Percentiles rank a stretch among this genome's conserved stretches.
Conservation (phyloP, 75 land plant species). For the Isoetes taiwanensis region DNA sequence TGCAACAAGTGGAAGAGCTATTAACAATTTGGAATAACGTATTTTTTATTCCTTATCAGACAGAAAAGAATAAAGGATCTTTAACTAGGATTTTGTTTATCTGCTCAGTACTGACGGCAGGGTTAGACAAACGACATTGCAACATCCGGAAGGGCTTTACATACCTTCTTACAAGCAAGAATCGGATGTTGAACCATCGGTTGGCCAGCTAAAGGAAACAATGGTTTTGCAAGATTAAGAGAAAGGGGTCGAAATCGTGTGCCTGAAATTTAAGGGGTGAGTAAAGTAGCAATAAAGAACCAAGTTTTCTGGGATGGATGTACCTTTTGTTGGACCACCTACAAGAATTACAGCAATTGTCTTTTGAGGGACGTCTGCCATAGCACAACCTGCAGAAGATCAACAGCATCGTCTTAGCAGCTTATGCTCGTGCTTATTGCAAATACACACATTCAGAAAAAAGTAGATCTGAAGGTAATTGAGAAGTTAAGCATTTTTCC, state of each 20-base stretch:
- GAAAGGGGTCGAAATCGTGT: slow-evolving; percentile 89
- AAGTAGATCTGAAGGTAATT: too few relatives aligned
- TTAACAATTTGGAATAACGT: slow-evolving; percentile 1
- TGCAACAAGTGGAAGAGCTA: slow-evolving; percentile 4
- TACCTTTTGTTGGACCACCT: slow-evolving; percentile 95
- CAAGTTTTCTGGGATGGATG: background rate
- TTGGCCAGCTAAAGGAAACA: slow-evolving; percentile 89
- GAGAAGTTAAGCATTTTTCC: too few relatives aligned
- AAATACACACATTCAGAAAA: too few relatives aligned
- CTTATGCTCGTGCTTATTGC: too few relatives aligned
- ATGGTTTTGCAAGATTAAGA: slow-evolving; percentile 73
- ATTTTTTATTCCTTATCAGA: background rate
- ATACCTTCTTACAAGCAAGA: slow-evolving; percentile 77
- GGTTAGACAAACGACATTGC: background rate
- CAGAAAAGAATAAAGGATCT: background rate
- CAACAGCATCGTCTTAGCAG: too few relatives aligned
- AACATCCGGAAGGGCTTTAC: background rate
- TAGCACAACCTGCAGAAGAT: too few relatives aligned
- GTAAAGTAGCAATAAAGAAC: background rate
- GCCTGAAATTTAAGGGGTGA: slow-evolving; percentile 27
- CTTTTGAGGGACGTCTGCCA: too few relatives aligned
- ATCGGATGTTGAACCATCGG: slow-evolving; percentile 96
- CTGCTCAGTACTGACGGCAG: background rate
- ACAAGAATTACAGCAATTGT: slow-evolving; percentile 94
- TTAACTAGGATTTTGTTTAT: background rate